Evolutionary conservation across 495 filamentous ascomycete genomes (phyloP).

Genomic region (Podospora tetraspora): DNA sequence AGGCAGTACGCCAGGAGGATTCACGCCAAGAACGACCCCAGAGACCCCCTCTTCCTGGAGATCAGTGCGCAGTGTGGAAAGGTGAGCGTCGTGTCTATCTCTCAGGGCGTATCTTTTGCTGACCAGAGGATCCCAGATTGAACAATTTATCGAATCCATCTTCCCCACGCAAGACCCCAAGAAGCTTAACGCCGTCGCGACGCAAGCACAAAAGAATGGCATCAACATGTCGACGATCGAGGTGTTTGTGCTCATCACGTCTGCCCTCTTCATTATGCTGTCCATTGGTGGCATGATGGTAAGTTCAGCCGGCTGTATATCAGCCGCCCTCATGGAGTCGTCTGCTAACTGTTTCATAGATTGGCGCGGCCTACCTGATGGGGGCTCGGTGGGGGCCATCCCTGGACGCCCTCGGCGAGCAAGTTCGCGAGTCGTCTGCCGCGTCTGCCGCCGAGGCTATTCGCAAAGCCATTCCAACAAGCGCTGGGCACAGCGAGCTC

Average conservation of each 20-base stretch:
- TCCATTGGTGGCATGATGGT: constrained; percentile 44
- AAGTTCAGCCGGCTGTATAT: constrained; percentile 17
- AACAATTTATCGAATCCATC: constrained; percentile 93
- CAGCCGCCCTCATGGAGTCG: neutral
- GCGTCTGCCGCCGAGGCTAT: neutral
- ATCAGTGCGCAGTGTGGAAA: constrained; percentile 88
- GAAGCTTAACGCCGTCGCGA: constrained; percentile 20
- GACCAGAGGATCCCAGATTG: constrained; percentile 56
- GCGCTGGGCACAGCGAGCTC: constrained; percentile 38
- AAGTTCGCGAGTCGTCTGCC: constrained; percentile 10
- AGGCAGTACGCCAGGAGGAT: constrained; percentile 70
- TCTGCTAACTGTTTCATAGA: constrained; percentile 36
- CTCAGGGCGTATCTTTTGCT: neutral
- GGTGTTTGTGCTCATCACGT: constrained; percentile 30
- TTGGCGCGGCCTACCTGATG: constrained; percentile 60
- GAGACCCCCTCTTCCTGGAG: constrained; percentile 87
- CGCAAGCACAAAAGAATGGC: constrained; percentile 17
- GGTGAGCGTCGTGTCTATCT: constrained; percentile 46
- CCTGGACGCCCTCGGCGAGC: constrained; percentile 30
- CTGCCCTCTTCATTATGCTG: constrained; percentile 31
- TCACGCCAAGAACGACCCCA: constrained; percentile 77
- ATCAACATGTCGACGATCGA: constrained; percentile 32
- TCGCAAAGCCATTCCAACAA: constrained; percentile 9
- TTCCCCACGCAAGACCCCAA: constrained; percentile 67
- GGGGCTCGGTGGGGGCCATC: constrained; percentile 56